A percentile compares a stretch with the other conserved stretches of the same genome.
These are phyloP conservation scores for Xylariales sp. DNA, from an alignment of 2,329 filamentous ascomycete genomes.

Conservation along the genomic window DNA sequence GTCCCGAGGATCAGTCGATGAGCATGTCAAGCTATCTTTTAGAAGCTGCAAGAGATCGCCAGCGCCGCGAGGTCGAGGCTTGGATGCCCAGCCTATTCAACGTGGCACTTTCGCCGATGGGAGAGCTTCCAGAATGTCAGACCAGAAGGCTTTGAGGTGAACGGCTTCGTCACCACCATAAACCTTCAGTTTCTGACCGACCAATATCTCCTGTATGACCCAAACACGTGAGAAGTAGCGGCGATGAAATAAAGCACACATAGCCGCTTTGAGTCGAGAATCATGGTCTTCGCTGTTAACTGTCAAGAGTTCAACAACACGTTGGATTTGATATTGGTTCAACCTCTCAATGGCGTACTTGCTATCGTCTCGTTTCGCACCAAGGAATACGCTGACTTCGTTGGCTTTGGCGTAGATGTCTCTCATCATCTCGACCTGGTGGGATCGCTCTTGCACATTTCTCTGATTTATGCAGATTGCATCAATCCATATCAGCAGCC, in stretches of 20 bases:
- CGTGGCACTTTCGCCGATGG: background rate
- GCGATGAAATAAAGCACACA: background rate
- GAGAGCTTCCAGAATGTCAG: background rate
- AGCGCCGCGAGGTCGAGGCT: background rate
- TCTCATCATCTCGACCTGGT: background rate
- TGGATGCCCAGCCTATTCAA: background rate
- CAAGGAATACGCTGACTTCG: background rate
- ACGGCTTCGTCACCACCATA: background rate
- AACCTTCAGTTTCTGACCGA: background rate
- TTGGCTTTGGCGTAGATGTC: background rate
- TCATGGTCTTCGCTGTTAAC: too few species aligned
- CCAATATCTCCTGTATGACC: background rate
- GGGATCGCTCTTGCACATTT: background rate
- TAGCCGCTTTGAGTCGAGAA: too few species aligned
- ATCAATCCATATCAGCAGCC: background rate
- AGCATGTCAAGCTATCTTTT: background rate
- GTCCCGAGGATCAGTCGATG: background rate
- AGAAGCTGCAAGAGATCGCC: background rate
- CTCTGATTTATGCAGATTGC: too few species aligned
- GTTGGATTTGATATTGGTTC: background rate
- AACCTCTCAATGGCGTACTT: background rate
- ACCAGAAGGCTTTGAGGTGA: background rate
- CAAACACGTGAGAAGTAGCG: background rate
- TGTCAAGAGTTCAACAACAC: conserved; percentile 4
- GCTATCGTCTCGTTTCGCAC: background rate